Conservation (phyloP, 257 asterid species). For the Solanum medicagineum region DNA sequence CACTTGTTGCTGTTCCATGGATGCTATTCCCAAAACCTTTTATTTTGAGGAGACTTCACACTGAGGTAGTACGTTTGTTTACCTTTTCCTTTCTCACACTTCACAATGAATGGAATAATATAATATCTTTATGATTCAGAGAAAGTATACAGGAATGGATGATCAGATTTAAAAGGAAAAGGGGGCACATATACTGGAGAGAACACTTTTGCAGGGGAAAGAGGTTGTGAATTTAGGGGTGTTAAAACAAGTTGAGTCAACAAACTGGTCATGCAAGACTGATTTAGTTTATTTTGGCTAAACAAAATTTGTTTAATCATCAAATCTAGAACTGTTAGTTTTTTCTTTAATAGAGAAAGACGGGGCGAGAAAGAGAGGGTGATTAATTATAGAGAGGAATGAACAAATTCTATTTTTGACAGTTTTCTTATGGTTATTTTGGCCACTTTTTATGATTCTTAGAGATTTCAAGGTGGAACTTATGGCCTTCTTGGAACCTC, state of each 20-base stretch:
- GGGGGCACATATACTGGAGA: not conserved
- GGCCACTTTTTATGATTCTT: constrained; percentile 5
- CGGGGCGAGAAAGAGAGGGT: not conserved
- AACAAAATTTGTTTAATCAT: not conserved
- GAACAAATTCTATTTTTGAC: not conserved
- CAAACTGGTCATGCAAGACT: not conserved
- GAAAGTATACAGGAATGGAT: not conserved
- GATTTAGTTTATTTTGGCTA: not conserved
- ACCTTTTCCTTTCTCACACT: not conserved
- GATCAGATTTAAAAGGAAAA: not conserved
- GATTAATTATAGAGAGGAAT: not conserved
- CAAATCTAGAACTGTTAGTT: not conserved
- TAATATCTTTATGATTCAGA: not conserved
- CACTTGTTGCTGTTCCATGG: constrained; percentile 92
- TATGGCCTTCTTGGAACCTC: constrained; percentile 76
- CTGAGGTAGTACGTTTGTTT: constrained; percentile 42
- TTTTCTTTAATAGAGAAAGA: not conserved
- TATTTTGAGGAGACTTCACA: constrained; percentile 62
- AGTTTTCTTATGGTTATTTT: not conserved
- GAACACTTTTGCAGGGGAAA: not conserved
- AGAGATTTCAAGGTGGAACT: constrained; percentile 87
- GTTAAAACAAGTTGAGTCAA: not conserved
- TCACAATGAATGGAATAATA: not conserved
- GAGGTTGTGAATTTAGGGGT: not conserved
- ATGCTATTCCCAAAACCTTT: constrained; percentile 98